Conservation (phyloP, 345 rosid species). For the Leavenworthia alabamica region DNA sequence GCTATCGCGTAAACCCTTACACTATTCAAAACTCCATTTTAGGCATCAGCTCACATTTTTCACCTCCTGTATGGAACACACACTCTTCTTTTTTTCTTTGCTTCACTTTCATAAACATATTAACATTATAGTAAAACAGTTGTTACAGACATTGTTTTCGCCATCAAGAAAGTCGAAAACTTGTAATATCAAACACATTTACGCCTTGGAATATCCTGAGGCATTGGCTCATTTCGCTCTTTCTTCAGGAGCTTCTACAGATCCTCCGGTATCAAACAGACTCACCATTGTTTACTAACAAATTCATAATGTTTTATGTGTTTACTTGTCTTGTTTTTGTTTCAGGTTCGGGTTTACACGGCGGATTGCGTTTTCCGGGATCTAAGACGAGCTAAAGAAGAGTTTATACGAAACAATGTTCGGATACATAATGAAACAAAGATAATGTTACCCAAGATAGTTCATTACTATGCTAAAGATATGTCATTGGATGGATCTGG, state of each 20-base stretch:
- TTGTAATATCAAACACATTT: constrained; percentile 44
- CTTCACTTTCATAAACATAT: not conserved
- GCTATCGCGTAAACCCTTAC: constrained; percentile 54
- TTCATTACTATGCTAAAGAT: constrained; percentile 56
- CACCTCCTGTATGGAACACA: constrained; percentile 50
- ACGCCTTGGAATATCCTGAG: constrained; percentile 73
- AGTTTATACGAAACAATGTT: constrained; percentile 49
- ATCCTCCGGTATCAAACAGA: constrained; percentile 47
- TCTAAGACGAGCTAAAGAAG: constrained; percentile 52
- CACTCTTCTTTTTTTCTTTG: not conserved
- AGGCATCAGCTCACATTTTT: constrained; percentile 54
- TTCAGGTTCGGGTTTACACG: constrained; percentile 56
- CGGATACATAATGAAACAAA: constrained; percentile 51
- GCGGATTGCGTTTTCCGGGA: constrained; percentile 53
- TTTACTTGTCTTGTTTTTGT: not conserved
- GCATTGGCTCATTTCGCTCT: constrained; percentile 81
- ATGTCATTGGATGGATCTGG: constrained; percentile 41
- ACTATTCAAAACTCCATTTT: constrained; percentile 59
- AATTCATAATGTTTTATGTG: not conserved
- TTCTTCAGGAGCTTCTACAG: constrained; percentile 65
- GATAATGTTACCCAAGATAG: constrained; percentile 54
- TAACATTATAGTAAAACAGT: constrained; percentile 34
- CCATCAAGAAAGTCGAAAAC: constrained; percentile 60
- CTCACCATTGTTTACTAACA: not conserved
- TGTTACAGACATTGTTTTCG: constrained; percentile 65